A percentile compares a stretch with the other conserved stretches of the same genome.
phyloP scores from a whole-genome alignment of 352 stramenopile genomes.

The Phytophthora fragariae region DNA sequence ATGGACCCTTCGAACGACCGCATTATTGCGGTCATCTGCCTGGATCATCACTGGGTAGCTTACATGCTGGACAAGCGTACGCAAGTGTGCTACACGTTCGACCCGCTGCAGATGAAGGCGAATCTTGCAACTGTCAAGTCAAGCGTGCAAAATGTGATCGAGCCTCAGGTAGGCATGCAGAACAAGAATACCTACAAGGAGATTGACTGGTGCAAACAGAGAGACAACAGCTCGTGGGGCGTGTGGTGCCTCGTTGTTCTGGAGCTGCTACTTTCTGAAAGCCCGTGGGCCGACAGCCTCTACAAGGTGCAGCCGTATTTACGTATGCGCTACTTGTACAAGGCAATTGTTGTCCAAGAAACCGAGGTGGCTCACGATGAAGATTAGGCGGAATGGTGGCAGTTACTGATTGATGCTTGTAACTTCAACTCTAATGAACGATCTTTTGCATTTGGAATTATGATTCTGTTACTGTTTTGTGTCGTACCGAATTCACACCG shows the following conservation, averaged over 20 bases:
- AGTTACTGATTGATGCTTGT: no score
- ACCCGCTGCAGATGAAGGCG: background rate
- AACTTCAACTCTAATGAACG: no score
- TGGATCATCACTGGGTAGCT: background rate
- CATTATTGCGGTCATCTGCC: background rate
- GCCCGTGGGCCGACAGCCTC: background rate
- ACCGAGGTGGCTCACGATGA: no score
- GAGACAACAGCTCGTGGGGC: background rate
- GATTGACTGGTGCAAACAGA: constrained; percentile 11
- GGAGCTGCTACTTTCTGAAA: background rate
- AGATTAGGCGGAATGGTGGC: no score
- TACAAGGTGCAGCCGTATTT: constrained; percentile 7
- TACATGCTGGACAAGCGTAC: background rate
- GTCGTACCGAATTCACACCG: no score
- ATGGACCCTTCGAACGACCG: background rate
- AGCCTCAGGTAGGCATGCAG: background rate
- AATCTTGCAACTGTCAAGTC: background rate
- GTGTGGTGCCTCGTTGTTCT: constrained; percentile 15
- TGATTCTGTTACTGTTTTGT: no score
- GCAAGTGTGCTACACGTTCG: background rate
- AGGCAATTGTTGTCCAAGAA: background rate
- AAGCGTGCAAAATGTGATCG: background rate
- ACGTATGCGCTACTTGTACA: constrained; percentile 9
- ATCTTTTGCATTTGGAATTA: no score
- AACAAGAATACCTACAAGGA: background rate